Conservation (phyloP, 106 monocot genomes). For the Hemerocallis citrina region DNA sequence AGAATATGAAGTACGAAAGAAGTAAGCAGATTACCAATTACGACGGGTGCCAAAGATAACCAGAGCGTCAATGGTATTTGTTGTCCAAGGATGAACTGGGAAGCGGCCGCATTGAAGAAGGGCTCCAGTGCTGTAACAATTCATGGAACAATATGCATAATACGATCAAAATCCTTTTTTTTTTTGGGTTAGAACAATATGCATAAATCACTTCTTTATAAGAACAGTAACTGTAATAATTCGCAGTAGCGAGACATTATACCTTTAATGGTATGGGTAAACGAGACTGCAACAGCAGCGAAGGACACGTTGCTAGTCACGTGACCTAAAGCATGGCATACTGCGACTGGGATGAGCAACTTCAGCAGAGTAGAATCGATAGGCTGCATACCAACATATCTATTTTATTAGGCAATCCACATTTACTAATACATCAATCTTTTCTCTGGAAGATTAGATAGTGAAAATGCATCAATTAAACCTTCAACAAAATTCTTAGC, state of each 20-base stretch:
- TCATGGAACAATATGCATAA: too few species aligned
- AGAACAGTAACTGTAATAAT: neutral
- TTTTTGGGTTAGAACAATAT: too few species aligned
- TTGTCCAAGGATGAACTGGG: slow-evolving; percentile 94
- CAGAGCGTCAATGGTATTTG: slow-evolving; percentile 75
- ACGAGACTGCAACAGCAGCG: slow-evolving; percentile 97
- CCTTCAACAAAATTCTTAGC: too few species aligned
- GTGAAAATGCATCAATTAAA: too few species aligned
- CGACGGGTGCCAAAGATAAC: slow-evolving; percentile 95
- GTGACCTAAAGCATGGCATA: slow-evolving; percentile 94
- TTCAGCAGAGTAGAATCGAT: slow-evolving; percentile 65
- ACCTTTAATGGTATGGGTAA: slow-evolving; percentile 97
- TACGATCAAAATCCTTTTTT: too few species aligned
- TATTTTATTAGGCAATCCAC: too few species aligned
- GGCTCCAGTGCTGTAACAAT: slow-evolving; percentile 71
- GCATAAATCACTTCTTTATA: neutral
- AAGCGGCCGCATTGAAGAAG: slow-evolving; percentile 93
- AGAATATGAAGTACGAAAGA: neutral
- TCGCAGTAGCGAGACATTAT: too few species aligned
- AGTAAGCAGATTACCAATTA: slow-evolving; percentile 64
- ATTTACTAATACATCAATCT: too few species aligned
- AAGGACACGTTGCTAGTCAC: slow-evolving; percentile 97
- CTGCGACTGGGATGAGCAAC: slow-evolving; percentile 85
- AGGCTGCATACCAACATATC: too few species aligned
- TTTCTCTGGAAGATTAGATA: too few species aligned